These are phyloP conservation scores for Pichia sp. DNA, from an alignment of 1,139 yeast species.

Conservation along the genomic window DNA sequence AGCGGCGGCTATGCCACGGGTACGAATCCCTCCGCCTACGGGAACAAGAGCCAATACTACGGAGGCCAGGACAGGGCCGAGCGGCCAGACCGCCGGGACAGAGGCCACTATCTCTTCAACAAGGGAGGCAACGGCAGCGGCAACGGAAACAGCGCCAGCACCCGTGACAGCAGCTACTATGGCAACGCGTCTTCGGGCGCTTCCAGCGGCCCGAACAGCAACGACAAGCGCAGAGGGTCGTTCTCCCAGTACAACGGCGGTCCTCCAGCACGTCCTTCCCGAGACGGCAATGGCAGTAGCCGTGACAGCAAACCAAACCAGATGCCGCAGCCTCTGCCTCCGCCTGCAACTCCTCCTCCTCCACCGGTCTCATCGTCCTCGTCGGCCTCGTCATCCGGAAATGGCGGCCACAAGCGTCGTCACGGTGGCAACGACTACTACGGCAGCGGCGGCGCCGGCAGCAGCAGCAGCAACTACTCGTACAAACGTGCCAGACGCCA, in stretches of 20 bases:
- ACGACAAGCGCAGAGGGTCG: background rate
- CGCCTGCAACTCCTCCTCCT: slow-evolving; percentile 19
- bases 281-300: background rate
- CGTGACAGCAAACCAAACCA: slow-evolving; percentile 2
- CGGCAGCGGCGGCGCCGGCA: background rate
- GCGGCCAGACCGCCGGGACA: background rate
- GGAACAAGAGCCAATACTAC: background rate
- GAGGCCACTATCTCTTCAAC: background rate
- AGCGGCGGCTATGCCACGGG: background rate
- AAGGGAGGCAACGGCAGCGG: background rate
- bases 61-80: background rate
- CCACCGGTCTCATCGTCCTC: slow-evolving; percentile 14
- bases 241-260: background rate
- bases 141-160: slow-evolving; percentile 1
- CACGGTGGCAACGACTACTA: background rate
- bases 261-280: background rate
- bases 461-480: background rate
- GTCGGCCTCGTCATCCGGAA: slow-evolving; percentile 12
- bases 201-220: background rate
- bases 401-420: background rate
- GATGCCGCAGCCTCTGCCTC: slow-evolving; percentile 15
- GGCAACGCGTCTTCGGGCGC: background rate
- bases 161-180: background rate
- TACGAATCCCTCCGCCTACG: background rate
- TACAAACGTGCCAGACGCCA: background rate